A percentile compares a stretch with the other conserved stretches of the same genome.
Evolutionary conservation across 331 rosid species (phyloP).

Genomic region (Prunus yedoensis): DNA sequence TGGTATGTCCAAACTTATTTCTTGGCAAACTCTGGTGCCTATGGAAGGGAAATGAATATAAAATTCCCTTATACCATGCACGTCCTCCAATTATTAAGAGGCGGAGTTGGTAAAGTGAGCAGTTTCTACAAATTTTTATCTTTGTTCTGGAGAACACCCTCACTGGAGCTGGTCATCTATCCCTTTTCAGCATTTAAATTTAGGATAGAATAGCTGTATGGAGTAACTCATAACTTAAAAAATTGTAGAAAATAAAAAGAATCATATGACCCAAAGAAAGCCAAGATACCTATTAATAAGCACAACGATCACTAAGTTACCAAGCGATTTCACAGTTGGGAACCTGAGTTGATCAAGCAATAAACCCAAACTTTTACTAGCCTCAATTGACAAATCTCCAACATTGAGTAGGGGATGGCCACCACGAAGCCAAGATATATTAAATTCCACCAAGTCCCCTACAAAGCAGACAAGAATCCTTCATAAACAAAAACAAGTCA

Average conservation of each 20-base stretch:
- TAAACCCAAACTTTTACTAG: conserved; percentile 79
- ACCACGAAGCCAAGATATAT: conserved; percentile 84
- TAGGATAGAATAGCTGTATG: background rate
- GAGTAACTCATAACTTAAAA: background rate
- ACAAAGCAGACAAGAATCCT: conserved; percentile 26
- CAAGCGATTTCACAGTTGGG: conserved; percentile 76
- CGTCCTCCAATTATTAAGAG: background rate
- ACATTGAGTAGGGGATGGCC: conserved; percentile 88
- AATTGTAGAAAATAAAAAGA: conserved; percentile 9
- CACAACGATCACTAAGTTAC: conserved; percentile 63
- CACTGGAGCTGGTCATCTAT: background rate
- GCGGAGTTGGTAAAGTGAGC: background rate
- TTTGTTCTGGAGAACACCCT: background rate
- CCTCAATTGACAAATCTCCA: conserved; percentile 83
- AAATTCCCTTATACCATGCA: background rate
- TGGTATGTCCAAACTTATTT: background rate
- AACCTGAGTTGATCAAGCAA: conserved; percentile 90
- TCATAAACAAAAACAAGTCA: conserved; percentile 23
- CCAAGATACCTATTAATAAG: conserved; percentile 71
- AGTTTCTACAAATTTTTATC: background rate
- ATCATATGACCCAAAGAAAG: conserved; percentile 14
- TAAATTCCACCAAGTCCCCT: conserved; percentile 65
- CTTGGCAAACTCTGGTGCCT: background rate
- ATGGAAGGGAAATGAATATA: too few relatives aligned
- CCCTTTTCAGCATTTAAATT: conserved; percentile 3